These are phyloP conservation scores for Erysimum pusillum DNA, from an alignment of 441 rosid species.

Conservation along the genomic window DNA sequence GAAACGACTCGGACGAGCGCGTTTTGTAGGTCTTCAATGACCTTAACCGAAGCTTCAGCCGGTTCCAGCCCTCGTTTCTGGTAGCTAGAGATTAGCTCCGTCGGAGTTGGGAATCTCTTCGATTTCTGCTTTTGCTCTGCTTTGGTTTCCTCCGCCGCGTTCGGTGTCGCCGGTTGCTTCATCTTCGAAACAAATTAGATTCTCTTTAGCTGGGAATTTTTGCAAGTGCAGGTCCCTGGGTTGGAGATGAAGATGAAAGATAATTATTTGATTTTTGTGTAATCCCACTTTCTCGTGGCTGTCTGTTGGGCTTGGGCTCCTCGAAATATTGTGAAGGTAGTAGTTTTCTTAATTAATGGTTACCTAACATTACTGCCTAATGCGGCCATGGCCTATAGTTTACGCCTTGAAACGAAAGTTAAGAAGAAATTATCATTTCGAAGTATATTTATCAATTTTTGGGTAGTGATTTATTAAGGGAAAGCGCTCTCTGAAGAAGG, in stretches of 20 bases:
- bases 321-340: background rate
- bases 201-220: constrained; percentile 25
- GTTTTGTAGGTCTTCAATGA: constrained; percentile 87
- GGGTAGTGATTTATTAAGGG: background rate
- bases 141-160: constrained; percentile 46
- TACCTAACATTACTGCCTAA: background rate
- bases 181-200: constrained; percentile 48
- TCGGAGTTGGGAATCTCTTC: constrained; percentile 66
- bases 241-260: background rate
- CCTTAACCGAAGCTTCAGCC: constrained; percentile 80
- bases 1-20: constrained; percentile 66
- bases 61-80: constrained; percentile 75
- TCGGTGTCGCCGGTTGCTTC: constrained; percentile 57
- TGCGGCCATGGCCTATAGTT: background rate
- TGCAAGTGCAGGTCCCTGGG: background rate
- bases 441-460: too few relatives aligned
- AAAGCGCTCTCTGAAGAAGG: too few relatives aligned
- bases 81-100: constrained; percentile 85
- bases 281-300: constrained; percentile 5
- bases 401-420: background rate
- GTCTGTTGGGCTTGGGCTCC: constrained; percentile 33
- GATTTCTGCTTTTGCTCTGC: constrained; percentile 42
- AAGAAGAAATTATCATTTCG: background rate
- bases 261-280: background rate
- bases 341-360: background rate